Evolutionary conservation across 768 basidiomycete genomes (phyloP).

Genomic region (Piloderma croceum): DNA sequence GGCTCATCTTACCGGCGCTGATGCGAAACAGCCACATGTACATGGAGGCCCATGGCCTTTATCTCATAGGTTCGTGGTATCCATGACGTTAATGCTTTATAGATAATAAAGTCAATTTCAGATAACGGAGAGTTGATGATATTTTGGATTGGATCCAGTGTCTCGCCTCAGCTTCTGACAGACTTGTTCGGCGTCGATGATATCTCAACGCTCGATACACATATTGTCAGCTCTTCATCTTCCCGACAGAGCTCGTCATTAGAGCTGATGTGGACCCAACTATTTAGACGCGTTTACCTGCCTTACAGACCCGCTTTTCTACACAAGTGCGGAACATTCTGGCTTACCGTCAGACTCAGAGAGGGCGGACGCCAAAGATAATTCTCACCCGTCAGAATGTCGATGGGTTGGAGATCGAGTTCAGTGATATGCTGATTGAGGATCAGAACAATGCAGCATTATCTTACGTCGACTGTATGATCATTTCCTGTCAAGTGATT

Average conservation of each 20-base stretch:
- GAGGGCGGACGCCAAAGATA: slow-evolving; percentile 54
- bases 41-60: slow-evolving; percentile 91
- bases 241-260: slow-evolving; percentile 4
- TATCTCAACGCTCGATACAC: slow-evolving; percentile 58
- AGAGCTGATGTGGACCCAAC: not conserved
- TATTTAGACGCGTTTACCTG: slow-evolving; percentile 61
- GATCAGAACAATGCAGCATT: slow-evolving; percentile 95
- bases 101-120: too few relatives aligned
- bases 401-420: slow-evolving; percentile 91
- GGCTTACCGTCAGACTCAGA: slow-evolving; percentile 52
- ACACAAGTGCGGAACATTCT: slow-evolving; percentile 83
- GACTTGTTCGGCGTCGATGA: slow-evolving; percentile 88
- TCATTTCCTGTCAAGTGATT: too few relatives aligned
- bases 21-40: slow-evolving; percentile 80
- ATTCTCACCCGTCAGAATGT: slow-evolving; percentile 85
- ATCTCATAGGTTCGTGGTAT: slow-evolving; percentile 79
- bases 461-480: slow-evolving; percentile 85
- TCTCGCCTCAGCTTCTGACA: slow-evolving; percentile 71
- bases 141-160: slow-evolving; percentile 84
- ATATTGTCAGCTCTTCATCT: slow-evolving; percentile 47
- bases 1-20: slow-evolving; percentile 61
- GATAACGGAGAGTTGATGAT: slow-evolving; percentile 87
- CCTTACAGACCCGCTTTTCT: slow-evolving; percentile 69
- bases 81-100: too few relatives aligned
- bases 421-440: slow-evolving; percentile 95